These are phyloP conservation scores for Alternaria metachromatica DNA, from an alignment of 2,329 filamentous ascomycete genomes.

Conservation along the genomic window DNA sequence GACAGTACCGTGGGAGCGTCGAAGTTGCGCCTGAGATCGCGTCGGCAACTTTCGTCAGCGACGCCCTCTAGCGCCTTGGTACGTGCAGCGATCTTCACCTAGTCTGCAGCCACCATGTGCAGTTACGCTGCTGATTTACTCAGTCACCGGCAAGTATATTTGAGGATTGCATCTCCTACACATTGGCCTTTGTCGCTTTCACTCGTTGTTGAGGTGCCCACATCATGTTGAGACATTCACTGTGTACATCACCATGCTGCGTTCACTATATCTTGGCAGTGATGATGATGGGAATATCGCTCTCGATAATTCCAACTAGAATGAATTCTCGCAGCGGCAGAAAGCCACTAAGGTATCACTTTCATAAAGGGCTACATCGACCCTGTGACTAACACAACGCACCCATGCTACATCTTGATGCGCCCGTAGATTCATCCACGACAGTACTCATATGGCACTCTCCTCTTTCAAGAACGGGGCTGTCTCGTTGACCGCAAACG, in stretches of 20 bases:
- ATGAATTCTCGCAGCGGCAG: constrained; percentile 1
- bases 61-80: constrained; percentile 4
- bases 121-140: background rate
- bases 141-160: background rate
- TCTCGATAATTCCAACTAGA: constrained; percentile 1
- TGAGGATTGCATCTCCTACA: background rate
- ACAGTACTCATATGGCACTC: constrained; percentile 30
- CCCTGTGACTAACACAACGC: constrained; percentile 1
- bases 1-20: constrained; percentile 13
- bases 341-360: constrained; percentile 23
- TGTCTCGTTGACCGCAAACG: constrained; percentile 54
- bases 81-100: constrained; percentile 4
- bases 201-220: background rate
- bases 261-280: background rate
- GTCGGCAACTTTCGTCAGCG: constrained; percentile 20
- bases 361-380: constrained; percentile 7
- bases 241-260: background rate
- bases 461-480: constrained; percentile 41
- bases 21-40: constrained; percentile 20
- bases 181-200: background rate
- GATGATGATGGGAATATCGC: background rate
- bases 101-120: background rate
- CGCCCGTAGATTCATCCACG: background rate
- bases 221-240: background rate
- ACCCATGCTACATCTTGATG: background rate